These are phyloP conservation scores for Pyrus pyrifolia DNA, from an alignment of 306 rosid species.

Conservation along the genomic window DNA sequence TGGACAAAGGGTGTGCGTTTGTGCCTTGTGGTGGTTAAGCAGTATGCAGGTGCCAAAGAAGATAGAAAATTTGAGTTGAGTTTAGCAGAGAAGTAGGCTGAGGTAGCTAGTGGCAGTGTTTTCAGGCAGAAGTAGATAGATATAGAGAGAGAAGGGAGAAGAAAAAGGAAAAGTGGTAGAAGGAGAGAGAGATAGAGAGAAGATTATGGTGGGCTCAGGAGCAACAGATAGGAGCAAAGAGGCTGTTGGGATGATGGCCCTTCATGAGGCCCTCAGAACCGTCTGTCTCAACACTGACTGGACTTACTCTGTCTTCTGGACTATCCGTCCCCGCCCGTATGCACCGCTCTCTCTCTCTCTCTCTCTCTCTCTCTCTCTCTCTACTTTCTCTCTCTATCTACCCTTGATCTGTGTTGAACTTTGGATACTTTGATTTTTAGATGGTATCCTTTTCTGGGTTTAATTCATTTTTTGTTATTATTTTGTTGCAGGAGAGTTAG, in stretches of 20 bases:
- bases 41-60: background rate
- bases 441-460: conserved; percentile 28
- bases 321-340: conserved; percentile 99
- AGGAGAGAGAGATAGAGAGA: conserved; percentile 36
- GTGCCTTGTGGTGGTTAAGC: conserved; percentile 24
- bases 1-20: conserved; percentile 6
- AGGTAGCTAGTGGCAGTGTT: background rate
- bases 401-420: conserved; percentile 1
- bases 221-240: conserved; percentile 96
- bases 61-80: conserved; percentile 6
- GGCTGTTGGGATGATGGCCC: conserved; percentile 99
- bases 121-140: background rate
- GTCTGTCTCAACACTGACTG: conserved; percentile 70
- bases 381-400: conserved; percentile 1
- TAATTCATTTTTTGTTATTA: conserved; percentile 18
- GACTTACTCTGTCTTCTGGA: conserved; percentile 99
- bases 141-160: conserved; percentile 6
- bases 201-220: conserved; percentile 95
- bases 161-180: conserved; percentile 5
- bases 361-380: conserved; percentile 16
- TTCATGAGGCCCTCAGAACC: conserved; percentile 99
- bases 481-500: conserved; percentile 67
- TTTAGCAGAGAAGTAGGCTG: background rate
- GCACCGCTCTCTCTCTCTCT: conserved; percentile 15
- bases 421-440: conserved; percentile 1